Evolutionary conservation across 345 rosid species (phyloP), one percentile per base, ranked within the genome.

Genomic region (Gynandropsis gynandra): DNA sequence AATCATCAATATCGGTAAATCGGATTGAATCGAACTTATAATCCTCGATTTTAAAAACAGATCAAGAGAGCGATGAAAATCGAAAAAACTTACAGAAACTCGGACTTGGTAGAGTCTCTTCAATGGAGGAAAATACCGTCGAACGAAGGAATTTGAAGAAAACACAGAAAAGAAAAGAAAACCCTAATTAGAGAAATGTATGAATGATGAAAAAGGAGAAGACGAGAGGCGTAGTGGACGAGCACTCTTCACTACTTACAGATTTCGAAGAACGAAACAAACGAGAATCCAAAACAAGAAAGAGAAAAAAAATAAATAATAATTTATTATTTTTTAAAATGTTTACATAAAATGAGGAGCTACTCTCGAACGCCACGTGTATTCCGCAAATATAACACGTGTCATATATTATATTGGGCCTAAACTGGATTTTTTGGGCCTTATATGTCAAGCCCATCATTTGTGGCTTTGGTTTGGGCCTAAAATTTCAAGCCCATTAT

Each of bases 171-270:
- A 1, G 58, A 11, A 37, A 24, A 29, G 1, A 52, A 15, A 56
- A 35, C 39, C 52, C 47, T 49, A 49, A 57, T 42, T 1, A 9
- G 15, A 42, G 7, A n/a, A 31, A 8, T 10, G 37, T 17, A 47
- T 18, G 59, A 39, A 52, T 53, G 34, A 42, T 16, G 2, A 35
- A 33, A 50, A 43, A 47, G 44, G 51, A 33, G 32, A 32, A 29
- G 34, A 46, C 6, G 29, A 18, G 7, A 50, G 43, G 17, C 33
- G 46, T 42, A 52, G 47, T 58, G 69, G 59, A 65, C 33, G 64
- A 52, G 64, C 63, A 45, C 59, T 50, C 38, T 42, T 45, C 63
- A 57, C 56, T 27, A 47, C 11, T 51, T 42, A 50, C 36, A 44
- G 58, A 61, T 34, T 51, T 24, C 45, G 42, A 39, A 47, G 36